Evolutionary conservation across 2,329 filamentous ascomycete genomes (phyloP).

Genomic region (Tricladium varicosporioides): DNA sequence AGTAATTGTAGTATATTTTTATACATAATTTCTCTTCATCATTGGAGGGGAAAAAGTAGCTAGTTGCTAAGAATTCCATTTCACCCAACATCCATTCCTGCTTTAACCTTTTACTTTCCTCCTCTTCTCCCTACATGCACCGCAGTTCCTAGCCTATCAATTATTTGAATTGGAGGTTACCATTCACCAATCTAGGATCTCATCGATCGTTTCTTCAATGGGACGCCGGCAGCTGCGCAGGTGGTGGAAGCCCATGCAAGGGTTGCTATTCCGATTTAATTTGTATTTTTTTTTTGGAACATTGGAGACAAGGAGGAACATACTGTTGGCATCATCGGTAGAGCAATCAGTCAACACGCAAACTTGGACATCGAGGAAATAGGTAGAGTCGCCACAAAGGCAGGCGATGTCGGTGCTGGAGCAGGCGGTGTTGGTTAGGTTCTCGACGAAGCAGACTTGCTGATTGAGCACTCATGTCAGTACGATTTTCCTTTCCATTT

Average conservation of each 20-base stretch:
- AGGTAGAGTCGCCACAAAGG: conserved; percentile 43
- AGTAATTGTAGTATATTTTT: no score
- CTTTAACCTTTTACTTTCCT: no score
- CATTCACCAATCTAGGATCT: conserved; percentile 1
- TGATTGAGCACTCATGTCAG: neutral
- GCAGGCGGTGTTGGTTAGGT: conserved; percentile 48
- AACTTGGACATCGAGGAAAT: conserved; percentile 7
- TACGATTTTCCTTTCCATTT: no score
- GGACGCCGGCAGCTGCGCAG: conserved; percentile 7
- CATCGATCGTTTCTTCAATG: conserved; percentile 8
- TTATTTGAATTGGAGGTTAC: neutral
- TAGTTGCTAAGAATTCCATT: no score
- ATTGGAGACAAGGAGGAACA: neutral
- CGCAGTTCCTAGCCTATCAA: no score
- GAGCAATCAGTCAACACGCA: conserved; percentile 7
- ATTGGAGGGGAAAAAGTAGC: no score
- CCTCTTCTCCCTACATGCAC: no score
- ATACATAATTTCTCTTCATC: no score
- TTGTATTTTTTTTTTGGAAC: neutral
- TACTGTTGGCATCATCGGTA: conserved; percentile 7
- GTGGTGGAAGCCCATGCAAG: conserved; percentile 1
- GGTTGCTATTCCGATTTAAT: conserved; percentile 1
- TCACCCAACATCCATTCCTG: no score
- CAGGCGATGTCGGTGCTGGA: conserved; percentile 45
- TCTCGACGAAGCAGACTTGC: conserved; percentile 47